These are phyloP conservation scores for Sistotremastrum suecicum DNA, from an alignment of 768 basidiomycete genomes.

Conservation along the genomic window DNA sequence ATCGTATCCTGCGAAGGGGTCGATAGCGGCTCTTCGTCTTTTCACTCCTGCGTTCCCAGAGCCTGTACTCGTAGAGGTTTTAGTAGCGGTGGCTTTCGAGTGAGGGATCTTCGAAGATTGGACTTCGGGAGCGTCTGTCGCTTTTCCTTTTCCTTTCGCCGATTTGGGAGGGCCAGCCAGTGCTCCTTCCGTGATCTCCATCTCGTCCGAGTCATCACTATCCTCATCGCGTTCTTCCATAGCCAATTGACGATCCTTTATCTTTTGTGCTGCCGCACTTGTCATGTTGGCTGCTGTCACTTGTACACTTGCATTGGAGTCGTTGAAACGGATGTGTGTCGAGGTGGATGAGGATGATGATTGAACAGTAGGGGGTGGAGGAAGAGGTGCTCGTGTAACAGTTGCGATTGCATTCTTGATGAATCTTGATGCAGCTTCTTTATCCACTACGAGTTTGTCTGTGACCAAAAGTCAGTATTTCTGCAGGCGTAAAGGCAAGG, in stretches of 20 bases:
- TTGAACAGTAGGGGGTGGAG: slow-evolving; percentile 11
- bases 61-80: slow-evolving; percentile 5
- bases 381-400: slow-evolving; percentile 25
- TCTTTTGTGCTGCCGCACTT: slow-evolving; percentile 42
- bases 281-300: slow-evolving; percentile 52
- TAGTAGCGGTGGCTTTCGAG: no score
- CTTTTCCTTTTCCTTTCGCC: slow-evolving; percentile 20
- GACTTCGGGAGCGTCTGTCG: slow-evolving; percentile 16
- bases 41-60: slow-evolving; percentile 15
- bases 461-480: neutral
- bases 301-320: slow-evolving; percentile 1
- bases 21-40: slow-evolving; percentile 38
- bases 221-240: slow-evolving; percentile 25
- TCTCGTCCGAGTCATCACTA: slow-evolving; percentile 27
- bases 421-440: slow-evolving; percentile 65
- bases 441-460: slow-evolving; percentile 48
- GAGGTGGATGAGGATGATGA: slow-evolving; percentile 1
- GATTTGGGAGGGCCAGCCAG: neutral
- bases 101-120: neutral
- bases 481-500: neutral
- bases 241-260: slow-evolving; percentile 20
- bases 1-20: slow-evolving; percentile 45
- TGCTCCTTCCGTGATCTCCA: slow-evolving; percentile 5
- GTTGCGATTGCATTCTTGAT: slow-evolving; percentile 73
- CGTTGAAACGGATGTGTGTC: slow-evolving; percentile 9